Base-by-base conservation (phyloP, 139 green algal species). In the Pseudopediastrum boryanum region DNA sequence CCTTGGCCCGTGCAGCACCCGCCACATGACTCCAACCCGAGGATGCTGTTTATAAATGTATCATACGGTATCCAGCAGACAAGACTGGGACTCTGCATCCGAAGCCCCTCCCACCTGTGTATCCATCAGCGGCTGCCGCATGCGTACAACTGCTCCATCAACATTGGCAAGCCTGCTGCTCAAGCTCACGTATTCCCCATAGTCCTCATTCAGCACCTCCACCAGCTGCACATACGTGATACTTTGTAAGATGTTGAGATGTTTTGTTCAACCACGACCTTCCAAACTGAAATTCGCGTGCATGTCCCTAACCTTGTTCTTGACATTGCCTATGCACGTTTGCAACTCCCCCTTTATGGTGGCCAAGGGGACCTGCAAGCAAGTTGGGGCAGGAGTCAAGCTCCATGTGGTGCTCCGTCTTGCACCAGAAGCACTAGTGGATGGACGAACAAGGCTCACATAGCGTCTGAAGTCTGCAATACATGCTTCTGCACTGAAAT, bases 131-230 rank as follows among this genome's bases (percentile, higher is more conserved):
- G 95, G 93, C 71, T 83, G 77, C 42, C 91, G 84, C 90, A 98
- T 97, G 74, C 90, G 89, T 58, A 90, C 46, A n/a, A 97, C 92
- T 1, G 92, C 89, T 35, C 82, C 92, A 44, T 98, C 94, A 12
- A 99, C 85, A 67, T 95, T 91, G 19, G 89, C 85, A 44, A 99
- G 86, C 59, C 94, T 90, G 13, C 88, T 90, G 77, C 84, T 94
- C 9, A 99, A 89, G 69, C 85, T 88, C 21, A 98, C 93, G 80
- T 98, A 99, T 63, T 98, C 95, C 27, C 87, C 78, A 76, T 97
- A 99, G 86, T 99, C 94, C 43, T 93, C 88, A 66, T 99, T 99
- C 86, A 99, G 94, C 2, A 98, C 92, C 82, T 97, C 92, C 31
- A 96, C 90, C 4, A 98, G 64, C 74, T 81, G 61, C 23, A 25